These are phyloP conservation scores for Filosporella fistucella DNA, from an alignment of 495 filamentous ascomycete species.

Conservation along the genomic window DNA sequence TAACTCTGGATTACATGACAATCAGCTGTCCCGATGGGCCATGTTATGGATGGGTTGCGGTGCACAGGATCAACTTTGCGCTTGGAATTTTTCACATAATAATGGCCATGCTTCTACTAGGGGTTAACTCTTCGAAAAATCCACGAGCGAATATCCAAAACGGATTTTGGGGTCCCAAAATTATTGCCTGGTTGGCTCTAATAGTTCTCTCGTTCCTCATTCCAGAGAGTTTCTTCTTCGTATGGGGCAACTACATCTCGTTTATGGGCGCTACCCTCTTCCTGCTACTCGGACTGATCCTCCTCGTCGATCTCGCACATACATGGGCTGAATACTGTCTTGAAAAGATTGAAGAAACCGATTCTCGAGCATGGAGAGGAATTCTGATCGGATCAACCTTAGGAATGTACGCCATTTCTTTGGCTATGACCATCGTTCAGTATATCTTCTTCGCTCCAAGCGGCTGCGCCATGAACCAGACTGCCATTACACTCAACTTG, in stretches of 20 bases:
- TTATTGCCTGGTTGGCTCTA: conserved; percentile 79
- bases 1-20: conserved; percentile 92
- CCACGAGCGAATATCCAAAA: conserved; percentile 88
- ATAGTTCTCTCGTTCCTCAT: conserved; percentile 94
- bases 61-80: conserved; percentile 96
- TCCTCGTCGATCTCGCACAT: conserved; percentile 93
- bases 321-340: conserved; percentile 98
- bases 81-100: conserved; percentile 90
- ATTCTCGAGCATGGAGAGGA: conserved; percentile 78
- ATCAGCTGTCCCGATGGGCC: conserved; percentile 86
- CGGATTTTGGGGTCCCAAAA: conserved; percentile 79
- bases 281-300: conserved; percentile 84
- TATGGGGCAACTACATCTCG: conserved; percentile 93
- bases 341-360: conserved; percentile 83
- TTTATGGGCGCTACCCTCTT: conserved; percentile 89
- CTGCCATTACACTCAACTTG: conserved; percentile 72
- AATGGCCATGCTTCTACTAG: conserved; percentile 76
- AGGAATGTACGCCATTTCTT: conserved; percentile 84
- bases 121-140: conserved; percentile 83
- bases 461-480: conserved; percentile 93
- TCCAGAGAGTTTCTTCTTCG: conserved; percentile 89
- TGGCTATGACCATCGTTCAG: conserved; percentile 94
- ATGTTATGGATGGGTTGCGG: conserved; percentile 93
- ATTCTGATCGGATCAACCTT: conserved; percentile 89
- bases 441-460: conserved; percentile 90